A percentile compares a stretch with the other conserved stretches of the same genome.
phyloP scores from a whole-genome alignment of 2,329 filamentous ascomycete genomes.

The Ophiosphaerella herpotricha region DNA sequence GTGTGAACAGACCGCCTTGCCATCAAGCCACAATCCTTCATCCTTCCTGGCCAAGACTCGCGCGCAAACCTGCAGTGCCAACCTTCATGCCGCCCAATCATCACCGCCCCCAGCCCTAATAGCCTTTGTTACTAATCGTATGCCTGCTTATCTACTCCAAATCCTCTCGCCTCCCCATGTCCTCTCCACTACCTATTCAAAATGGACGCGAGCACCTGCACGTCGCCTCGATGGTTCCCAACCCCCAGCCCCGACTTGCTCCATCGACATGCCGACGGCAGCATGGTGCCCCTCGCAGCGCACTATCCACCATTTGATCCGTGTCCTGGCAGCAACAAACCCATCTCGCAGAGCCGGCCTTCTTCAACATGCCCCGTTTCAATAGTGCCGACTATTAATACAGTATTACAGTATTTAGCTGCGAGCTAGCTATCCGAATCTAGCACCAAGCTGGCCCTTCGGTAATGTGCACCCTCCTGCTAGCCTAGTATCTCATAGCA shows the following conservation, averaged over 20 bases:
- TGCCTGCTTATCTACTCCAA: conserved; percentile 1
- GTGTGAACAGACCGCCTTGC: not conserved
- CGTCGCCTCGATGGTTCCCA: not conserved
- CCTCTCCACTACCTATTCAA: not conserved
- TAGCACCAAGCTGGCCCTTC: too few species aligned
- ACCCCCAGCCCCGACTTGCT: too few species aligned
- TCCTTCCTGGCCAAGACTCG: not conserved
- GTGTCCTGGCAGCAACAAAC: too few species aligned
- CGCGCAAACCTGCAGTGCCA: not conserved
- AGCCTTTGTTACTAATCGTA: not conserved
- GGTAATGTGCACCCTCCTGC: too few species aligned
- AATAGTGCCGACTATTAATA: too few species aligned
- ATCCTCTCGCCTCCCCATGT: not conserved
- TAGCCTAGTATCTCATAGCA: too few species aligned
- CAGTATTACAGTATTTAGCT: too few species aligned
- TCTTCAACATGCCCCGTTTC: too few species aligned
- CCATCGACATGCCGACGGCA: not conserved
- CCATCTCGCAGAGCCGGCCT: too few species aligned
- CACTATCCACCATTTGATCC: too few species aligned
- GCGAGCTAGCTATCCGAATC: too few species aligned
- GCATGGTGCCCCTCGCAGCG: not conserved
- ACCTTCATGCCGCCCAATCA: not conserved
- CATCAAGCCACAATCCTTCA: not conserved
- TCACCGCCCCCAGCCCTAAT: not conserved
- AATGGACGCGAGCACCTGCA: not conserved